Base-by-base conservation (phyloP, 768 basidiomycete species). In the Chalciporus chontae region DNA sequence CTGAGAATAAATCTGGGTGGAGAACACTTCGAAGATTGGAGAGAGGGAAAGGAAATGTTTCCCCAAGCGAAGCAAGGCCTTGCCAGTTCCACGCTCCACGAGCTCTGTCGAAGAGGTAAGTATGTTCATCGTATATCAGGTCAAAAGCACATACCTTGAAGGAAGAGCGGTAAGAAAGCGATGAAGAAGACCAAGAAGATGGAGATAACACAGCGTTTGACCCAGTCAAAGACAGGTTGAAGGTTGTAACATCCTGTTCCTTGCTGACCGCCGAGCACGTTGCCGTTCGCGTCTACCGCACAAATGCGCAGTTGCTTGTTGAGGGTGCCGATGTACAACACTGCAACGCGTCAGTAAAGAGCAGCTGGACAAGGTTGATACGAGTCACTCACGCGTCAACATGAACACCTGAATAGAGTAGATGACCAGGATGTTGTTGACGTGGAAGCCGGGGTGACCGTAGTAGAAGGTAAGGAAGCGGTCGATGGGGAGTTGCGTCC, bases 401-500 rank as follows among this genome's bases (percentile, higher is more conserved):
- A 98, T 96, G 78, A 99, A 98, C 48, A 95, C 79, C 67, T 96
- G 94, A 47, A 99, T 92, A 21, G 96, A 97, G 69, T 92, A 87
- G 60, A 99, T 98, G 73, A 99, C 94, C 65, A 99, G 76, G 62
- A 98, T 98, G 67, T 99, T 98, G 79, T 99, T 99, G 77, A 99
- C 84, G 68, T 99, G 96, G 86, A 99, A 99, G 63, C 92, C 96
- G 48, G 96, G 95, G 71, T 99, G 96, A 47, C 90, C 95, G 62
- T 98, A 99, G 75, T 99, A 99, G 79, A 98, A 99, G 18, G 95
- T 98, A 61, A 99, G 77, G 84, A 99, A 99, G 21, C 96, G 89
- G 67, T 99, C 96, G 62, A 99, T 84, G 29, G 96, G 96, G 48
- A 99, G 77, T 68, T 99, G 96, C 8, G 96, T 99, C 45, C 96